Evolutionary conservation across 352 stramenopile species (phyloP).

Genomic region (Phytophthora quininea): DNA sequence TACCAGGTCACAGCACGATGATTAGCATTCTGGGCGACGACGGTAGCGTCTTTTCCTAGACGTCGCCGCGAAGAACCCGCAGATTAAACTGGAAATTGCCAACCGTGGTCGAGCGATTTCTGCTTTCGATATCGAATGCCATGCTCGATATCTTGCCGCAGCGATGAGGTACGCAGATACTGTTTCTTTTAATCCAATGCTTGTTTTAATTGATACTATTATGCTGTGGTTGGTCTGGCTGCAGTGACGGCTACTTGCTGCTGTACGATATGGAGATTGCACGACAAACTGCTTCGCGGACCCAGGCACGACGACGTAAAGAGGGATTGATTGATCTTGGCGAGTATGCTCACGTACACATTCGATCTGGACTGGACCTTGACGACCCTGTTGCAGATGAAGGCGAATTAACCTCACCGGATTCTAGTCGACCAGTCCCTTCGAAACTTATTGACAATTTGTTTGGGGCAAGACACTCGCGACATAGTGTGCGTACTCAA

Average conservation of each 20-base stretch:
- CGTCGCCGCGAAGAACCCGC: constrained; percentile 64
- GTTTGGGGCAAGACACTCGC: constrained; percentile 53
- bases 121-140: constrained; percentile 71
- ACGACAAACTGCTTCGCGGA: constrained; percentile 54
- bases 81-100: constrained; percentile 79
- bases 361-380: constrained; percentile 42
- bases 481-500: constrained; percentile 10
- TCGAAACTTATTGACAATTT: constrained; percentile 81
- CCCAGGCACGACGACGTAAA: constrained; percentile 42
- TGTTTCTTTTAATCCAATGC: not conserved
- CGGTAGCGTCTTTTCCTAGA: constrained; percentile 76
- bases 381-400: constrained; percentile 7
- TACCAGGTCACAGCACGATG: constrained; percentile 58
- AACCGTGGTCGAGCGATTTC: constrained; percentile 57
- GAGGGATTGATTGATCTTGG: constrained; percentile 54
- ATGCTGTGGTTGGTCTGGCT: not conserved
- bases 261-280: constrained; percentile 86
- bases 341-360: constrained; percentile 41
- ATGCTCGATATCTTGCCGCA: constrained; percentile 71
- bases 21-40: constrained; percentile 76
- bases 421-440: constrained; percentile 43
- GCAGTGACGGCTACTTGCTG: constrained; percentile 77
- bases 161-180: constrained; percentile 58
- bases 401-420: constrained; percentile 6
- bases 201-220: not conserved